A percentile compares a stretch with the other conserved stretches of the same genome.
phyloP scores from a whole-genome alignment of 352 stramenopile species.

The Phytophthora parvispora region DNA sequence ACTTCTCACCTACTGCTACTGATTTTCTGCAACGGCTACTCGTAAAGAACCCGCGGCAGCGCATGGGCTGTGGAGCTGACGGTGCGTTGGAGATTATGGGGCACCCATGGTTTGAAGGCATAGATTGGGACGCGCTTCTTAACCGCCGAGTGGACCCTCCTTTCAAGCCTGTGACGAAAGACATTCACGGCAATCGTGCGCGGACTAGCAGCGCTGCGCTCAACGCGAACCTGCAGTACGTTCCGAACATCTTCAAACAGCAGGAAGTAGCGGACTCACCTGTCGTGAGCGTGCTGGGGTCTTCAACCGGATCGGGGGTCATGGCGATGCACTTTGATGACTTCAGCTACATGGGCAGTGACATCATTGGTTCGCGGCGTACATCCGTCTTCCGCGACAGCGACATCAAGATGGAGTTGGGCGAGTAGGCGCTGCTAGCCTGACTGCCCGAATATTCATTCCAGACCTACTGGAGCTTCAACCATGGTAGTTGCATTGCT shows the following conservation, averaged over 20 bases:
- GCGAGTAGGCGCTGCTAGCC: constrained; percentile 43
- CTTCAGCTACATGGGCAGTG: constrained; percentile 91
- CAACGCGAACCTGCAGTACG: constrained; percentile 78
- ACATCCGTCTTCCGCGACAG: constrained; percentile 87
- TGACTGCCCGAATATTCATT: constrained; percentile 5
- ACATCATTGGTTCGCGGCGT: constrained; percentile 85
- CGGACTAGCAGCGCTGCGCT: constrained; percentile 63
- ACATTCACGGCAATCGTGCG: constrained; percentile 36
- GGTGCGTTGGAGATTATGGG: constrained; percentile 86
- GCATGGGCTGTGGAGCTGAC: constrained; percentile 69
- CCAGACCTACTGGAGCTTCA: constrained; percentile 20
- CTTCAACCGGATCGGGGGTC: constrained; percentile 56
- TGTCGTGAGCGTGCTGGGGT: constrained; percentile 59
- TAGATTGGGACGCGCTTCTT: constrained; percentile 86
- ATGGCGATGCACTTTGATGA: constrained; percentile 90
- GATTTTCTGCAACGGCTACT: constrained; percentile 80
- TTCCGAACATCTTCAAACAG: constrained; percentile 85
- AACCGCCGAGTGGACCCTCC: constrained; percentile 73
- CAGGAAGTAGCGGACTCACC: constrained; percentile 88
- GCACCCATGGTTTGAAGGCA: constrained; percentile 80
- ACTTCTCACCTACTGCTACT: constrained; percentile 73
- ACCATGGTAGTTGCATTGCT: constrained; percentile 35
- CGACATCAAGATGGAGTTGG: constrained; percentile 89
- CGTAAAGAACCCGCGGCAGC: constrained; percentile 77
- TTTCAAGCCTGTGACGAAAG: constrained; percentile 68